Conservation (phyloP, 257 asterid species). For the Solanum pennellii region DNA sequence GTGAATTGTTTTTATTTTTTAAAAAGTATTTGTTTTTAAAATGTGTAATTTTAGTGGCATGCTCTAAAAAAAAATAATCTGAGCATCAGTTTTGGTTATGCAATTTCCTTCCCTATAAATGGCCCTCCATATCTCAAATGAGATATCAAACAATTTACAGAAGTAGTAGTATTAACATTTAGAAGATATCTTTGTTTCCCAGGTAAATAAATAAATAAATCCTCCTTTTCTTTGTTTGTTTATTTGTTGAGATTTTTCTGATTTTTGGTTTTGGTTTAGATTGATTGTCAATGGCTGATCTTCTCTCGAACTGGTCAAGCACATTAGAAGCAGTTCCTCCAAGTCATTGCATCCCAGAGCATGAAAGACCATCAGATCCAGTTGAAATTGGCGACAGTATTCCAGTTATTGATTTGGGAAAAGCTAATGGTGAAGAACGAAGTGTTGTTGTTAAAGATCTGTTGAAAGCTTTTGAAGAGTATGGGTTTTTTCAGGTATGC, state of each 20-base stretch:
- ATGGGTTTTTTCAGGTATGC: background rate
- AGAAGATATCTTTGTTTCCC: background rate
- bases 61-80: background rate
- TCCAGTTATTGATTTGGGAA: background rate
- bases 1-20: no score
- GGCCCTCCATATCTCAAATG: background rate
- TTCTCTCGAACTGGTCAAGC: background rate
- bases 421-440: background rate
- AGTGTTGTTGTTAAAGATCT: background rate
- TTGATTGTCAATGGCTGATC: background rate
- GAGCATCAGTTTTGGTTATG: background rate
- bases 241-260: background rate
- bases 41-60: background rate
- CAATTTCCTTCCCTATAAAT: background rate
- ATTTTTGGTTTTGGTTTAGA: background rate
- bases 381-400: background rate
- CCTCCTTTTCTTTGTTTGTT: background rate
- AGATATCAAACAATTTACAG: background rate
- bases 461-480: background rate
- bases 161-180: background rate
- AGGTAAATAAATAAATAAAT: background rate
- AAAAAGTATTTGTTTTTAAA: no score
- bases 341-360: background rate
- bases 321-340: background rate
- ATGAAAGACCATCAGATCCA: background rate